Conservation (phyloP, 2,329 filamentous ascomycete species). For the Ophiostoma perfectum region DNA sequence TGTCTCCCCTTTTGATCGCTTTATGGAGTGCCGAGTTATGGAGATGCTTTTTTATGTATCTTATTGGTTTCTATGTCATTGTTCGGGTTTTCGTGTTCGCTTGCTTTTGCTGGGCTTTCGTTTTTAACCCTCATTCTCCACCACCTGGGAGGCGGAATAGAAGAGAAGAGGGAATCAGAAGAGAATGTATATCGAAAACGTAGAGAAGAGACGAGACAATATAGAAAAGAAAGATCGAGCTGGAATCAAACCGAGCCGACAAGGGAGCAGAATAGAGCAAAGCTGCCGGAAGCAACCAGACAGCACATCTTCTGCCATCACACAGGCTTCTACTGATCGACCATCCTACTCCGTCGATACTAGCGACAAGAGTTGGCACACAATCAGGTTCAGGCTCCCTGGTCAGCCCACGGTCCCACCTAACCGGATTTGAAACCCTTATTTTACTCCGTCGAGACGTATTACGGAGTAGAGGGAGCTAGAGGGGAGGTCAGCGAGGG, state of each 20-base stretch:
- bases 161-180: too few relatives aligned
- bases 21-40: too few relatives aligned
- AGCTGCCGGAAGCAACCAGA: too few relatives aligned
- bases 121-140: slow-evolving; percentile 5
- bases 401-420: slow-evolving; percentile 7
- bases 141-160: background rate
- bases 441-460: slow-evolving; percentile 4
- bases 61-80: background rate
- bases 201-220: too few relatives aligned
- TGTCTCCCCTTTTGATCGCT: slow-evolving; percentile 1
- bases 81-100: background rate
- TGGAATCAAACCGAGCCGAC: too few relatives aligned
- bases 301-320: background rate
- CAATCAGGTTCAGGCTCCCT: slow-evolving; percentile 1
- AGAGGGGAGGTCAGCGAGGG: background rate
- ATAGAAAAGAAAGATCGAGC: too few relatives aligned
- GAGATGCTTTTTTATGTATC: background rate
- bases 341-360: background rate
- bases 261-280: background rate
- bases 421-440: slow-evolving; percentile 11
- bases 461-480: background rate
- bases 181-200: too few relatives aligned
- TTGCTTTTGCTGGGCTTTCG: background rate
- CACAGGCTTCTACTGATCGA: background rate
- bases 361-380: background rate